Evolutionary conservation across 2,329 filamentous ascomycete species (phyloP), one percentile per base, ranked within the genome.

Genomic region (Pseudonectria buxi): DNA sequence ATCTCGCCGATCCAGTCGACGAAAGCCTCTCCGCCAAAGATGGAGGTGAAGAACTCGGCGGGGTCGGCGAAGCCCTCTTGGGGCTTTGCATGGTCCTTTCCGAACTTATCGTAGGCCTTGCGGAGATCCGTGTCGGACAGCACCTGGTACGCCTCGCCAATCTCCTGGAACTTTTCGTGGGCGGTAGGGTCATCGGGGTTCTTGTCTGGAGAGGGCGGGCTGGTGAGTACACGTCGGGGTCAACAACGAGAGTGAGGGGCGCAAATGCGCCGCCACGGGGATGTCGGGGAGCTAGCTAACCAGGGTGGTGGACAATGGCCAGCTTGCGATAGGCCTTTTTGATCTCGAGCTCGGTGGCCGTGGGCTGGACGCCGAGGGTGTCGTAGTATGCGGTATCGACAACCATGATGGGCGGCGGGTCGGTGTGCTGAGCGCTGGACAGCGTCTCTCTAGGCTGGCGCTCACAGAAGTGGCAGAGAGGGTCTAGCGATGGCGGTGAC

Each of bases 1-100:
- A 98, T 95, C 72, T 98, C 92, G 49, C 92, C 92, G 56, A 98
- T 96, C 72, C 92, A 87, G 68, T 98, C 90, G 42, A 83, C 72
- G 56, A 98, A 98, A 10, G 90, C 88, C 53, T 95, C 90, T 41
- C 92, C 92, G 50, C 92, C 92, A 57, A 98, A 98, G 51, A 98
- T 98, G 71, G 89, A 94, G 54, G 85, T 85, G 67, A 98, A 98
- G 74, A 98, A 98, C 65, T 98, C 92, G 46, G 88, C 76, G 2
- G 92, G 92, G 61, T 98, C 92, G 70, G 86, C 86, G 61, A 98
- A 98, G 44, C 92, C 92, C 53, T 87, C 85, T 52, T 81, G 79
- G 1, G 92, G 92, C 57, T 90, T 86, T 6, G 92, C 89, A 49
- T 86, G 80, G 54, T 98, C 92, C 66, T 96, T 96, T 60, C 92